Evolutionary conservation across 2,329 filamentous ascomycete genomes (phyloP), one percentile per base, ranked within the genome.

Genomic region (Xylariaceae sp.): DNA sequence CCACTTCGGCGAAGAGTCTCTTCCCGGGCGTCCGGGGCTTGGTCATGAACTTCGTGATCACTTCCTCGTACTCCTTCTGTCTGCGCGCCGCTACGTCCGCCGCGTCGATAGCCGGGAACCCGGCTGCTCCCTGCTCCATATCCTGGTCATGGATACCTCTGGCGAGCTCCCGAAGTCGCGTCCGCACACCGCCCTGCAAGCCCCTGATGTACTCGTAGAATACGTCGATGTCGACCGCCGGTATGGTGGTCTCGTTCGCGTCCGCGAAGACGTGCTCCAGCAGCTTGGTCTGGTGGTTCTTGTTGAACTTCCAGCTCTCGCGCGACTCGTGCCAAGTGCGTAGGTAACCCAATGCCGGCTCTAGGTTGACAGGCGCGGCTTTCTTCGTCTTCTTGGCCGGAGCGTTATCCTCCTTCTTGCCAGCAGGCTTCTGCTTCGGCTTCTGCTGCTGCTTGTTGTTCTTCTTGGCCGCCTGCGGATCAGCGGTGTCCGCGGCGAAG

Each of bases 291-390:
- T 97, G 92, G 71, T 91, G 86, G 67, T 91, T 92, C 77, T 97
- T 97, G 78, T 95, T 96, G 79, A 97, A 97, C 74, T 96, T 97
- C 93, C 93, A 97, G 66, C 79, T 80, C 8, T 81, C 78, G 59
- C 86, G 86, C 62, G 86, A 82, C 57, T 81, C 82, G 74, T 89
- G 81, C 81, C 92, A 96, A 71, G 87, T 85, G 51, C 80, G 80
- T 50, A 97, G 82, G 72, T 97, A 97, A 56, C 84, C 80, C 13
- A 95, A 79, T 59, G 91, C 87, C 11, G 87, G 82, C 51, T 83
- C 80, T 57, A 86, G 75, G 62, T 83, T 80, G 72, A 74, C 73
- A 73, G 71, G 64, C 67, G 70, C 58, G 3, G 62, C 37, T 39
- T 45, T 60, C 59, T 71, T 73, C 63, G 54, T 63, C 64, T 62